A percentile compares a stretch with the other conserved stretches of the same genome.
phyloP scores from a whole-genome alignment of 768 basidiomycete species.

The Psilocybe cyanescens region DNA sequence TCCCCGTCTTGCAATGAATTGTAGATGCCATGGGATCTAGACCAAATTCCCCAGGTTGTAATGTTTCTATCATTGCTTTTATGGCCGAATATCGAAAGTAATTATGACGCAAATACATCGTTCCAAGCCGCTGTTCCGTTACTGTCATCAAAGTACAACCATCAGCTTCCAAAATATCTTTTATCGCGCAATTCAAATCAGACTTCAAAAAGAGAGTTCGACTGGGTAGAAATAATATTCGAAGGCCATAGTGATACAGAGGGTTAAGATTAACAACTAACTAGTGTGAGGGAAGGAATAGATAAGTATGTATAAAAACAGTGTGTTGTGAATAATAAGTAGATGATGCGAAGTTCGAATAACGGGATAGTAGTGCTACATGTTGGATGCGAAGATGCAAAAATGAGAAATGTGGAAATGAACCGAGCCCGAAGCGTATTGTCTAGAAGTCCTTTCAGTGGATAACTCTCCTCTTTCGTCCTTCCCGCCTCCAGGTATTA shows the following conservation, averaged over 20 bases:
- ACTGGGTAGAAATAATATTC: neutral
- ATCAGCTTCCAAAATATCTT: neutral
- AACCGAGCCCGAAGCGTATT: constrained; percentile 11
- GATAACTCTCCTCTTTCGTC: neutral
- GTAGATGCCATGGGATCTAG: neutral
- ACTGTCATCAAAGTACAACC: neutral
- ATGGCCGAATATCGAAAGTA: neutral
- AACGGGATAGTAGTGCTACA: constrained; percentile 22
- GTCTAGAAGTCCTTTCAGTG: constrained; percentile 3
- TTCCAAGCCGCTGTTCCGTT: constrained; percentile 3
- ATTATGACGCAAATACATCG: neutral
- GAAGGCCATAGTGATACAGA: constrained; percentile 20
- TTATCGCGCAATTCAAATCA: no score
- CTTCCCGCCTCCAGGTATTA: constrained; percentile 19
- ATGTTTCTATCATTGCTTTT: neutral
- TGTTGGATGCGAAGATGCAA: constrained; percentile 10
- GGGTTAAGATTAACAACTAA: constrained; percentile 25
- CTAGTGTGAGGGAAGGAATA: constrained; percentile 3
- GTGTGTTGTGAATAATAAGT: constrained; percentile 1
- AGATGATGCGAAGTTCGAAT: constrained; percentile 9
- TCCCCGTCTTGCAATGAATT: neutral
- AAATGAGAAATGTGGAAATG: constrained; percentile 5
- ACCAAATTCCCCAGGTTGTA: neutral
- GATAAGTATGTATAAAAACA: constrained; percentile 22
- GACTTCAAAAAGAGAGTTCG: neutral